A percentile compares a stretch with the other conserved stretches of the same genome.
phyloP scores from a whole-genome alignment of 2,329 filamentous ascomycete genomes.

The Cercospora citrullina region DNA sequence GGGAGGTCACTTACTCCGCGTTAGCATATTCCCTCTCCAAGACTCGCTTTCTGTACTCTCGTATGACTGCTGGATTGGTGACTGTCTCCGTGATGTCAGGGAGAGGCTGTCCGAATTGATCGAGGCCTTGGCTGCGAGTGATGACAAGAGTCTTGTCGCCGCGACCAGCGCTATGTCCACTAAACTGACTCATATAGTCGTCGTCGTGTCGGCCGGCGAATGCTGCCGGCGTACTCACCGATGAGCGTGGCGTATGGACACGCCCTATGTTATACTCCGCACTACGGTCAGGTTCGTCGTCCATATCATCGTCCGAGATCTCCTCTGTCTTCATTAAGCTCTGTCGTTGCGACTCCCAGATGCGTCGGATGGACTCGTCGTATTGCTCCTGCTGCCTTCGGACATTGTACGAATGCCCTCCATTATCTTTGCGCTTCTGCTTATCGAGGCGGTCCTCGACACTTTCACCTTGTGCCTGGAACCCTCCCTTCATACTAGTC shows the following conservation, averaged over 20 bases:
- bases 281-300: slow-evolving; percentile 57
- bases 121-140: slow-evolving; percentile 61
- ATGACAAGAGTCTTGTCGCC: slow-evolving; percentile 70
- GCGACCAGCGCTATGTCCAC: slow-evolving; percentile 48
- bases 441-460: slow-evolving; percentile 84
- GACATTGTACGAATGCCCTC: slow-evolving; percentile 96
- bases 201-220: slow-evolving; percentile 64
- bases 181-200: slow-evolving; percentile 64
- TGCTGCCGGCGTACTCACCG: slow-evolving; percentile 60
- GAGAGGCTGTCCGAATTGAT: slow-evolving; percentile 60
- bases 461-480: slow-evolving; percentile 85
- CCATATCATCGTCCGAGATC: slow-evolving; percentile 71
- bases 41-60: slow-evolving; percentile 79
- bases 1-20: slow-evolving; percentile 58
- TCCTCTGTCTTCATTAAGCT: slow-evolving; percentile 73
- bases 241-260: slow-evolving; percentile 65
- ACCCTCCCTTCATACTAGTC: slow-evolving; percentile 98
- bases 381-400: slow-evolving; percentile 91
- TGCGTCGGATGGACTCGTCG: slow-evolving; percentile 83
- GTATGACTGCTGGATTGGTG: slow-evolving; percentile 77
- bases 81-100: slow-evolving; percentile 30
- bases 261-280: slow-evolving; percentile 39
- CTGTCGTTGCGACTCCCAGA: slow-evolving; percentile 85
- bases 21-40: slow-evolving; percentile 69
- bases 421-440: slow-evolving; percentile 66